These are phyloP conservation scores for Hypoxylon sp. DNA, from an alignment of 2,329 filamentous ascomycete genomes.

Conservation along the genomic window DNA sequence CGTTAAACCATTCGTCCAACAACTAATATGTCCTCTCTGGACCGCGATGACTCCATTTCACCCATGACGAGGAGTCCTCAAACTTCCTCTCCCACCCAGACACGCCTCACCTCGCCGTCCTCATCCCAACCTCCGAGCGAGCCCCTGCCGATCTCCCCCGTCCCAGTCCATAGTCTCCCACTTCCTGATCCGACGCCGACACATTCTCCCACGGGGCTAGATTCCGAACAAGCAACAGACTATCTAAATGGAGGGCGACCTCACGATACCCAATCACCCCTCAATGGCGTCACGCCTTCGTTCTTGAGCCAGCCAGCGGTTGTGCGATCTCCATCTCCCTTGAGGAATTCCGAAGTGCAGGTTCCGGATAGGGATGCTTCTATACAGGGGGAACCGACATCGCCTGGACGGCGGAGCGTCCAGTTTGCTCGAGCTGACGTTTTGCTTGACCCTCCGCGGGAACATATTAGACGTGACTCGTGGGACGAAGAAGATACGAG, in stretches of 20 bases:
- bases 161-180: constrained; percentile 41
- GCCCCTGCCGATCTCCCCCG: constrained; percentile 45
- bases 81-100: constrained; percentile 47
- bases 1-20: constrained; percentile 5
- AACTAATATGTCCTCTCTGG: constrained; percentile 46
- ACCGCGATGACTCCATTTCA: constrained; percentile 55
- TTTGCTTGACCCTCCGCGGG: constrained; percentile 62
- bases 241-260: constrained; percentile 58
- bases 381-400: constrained; percentile 50
- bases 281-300: constrained; percentile 35
- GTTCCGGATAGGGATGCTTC: constrained; percentile 42
- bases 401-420: constrained; percentile 75
- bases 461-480: constrained; percentile 74
- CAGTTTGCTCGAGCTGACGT: constrained; percentile 77
- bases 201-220: constrained; percentile 36
- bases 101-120: constrained; percentile 46
- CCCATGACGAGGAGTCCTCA: constrained; percentile 55
- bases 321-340: constrained; percentile 46
- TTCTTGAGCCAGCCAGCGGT: constrained; percentile 40
- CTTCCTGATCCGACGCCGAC: constrained; percentile 48
- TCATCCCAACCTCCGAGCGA: constrained; percentile 48
- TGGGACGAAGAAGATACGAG: constrained; percentile 75
- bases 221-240: constrained; percentile 53
- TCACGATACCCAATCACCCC: constrained; percentile 53
- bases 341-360: constrained; percentile 30